Base-by-base conservation (phyloP, 768 basidiomycete species). In the Solioccasus polychromus region DNA sequence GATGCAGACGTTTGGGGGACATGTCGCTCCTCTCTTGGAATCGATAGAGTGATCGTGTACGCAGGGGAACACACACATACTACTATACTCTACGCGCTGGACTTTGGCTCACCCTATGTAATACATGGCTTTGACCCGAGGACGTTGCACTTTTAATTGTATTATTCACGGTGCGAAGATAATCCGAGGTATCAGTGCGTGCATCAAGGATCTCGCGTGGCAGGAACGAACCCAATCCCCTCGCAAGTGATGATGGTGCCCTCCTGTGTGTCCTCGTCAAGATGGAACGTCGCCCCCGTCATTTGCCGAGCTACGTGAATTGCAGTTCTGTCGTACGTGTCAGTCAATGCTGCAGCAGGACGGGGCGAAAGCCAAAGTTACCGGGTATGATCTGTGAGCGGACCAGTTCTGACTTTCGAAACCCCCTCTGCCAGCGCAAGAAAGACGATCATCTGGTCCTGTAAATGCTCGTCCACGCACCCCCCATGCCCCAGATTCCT, bases 21-120 rank as follows among this genome's bases (percentile, higher is more conserved):
- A 92, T 92, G 90, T 77, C 84, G 0, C 70, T 90, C 20, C 73
- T 92, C 17, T 91, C 89, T 23, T 92, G 90, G 88, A 91, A 91
- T 55, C 79, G 80, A 58, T 71, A 66, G 53, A 51, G n/a, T n/a
- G n/a, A n/a, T n/a, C 42, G 12, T 39, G 26, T 32, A 34, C 15
- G 35, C 40, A 44, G 12, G 29, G 45, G 29, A 12, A 30, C 28
- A 41, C 15, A 26, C 34, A 19, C 36, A n/a, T n/a, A n/a, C n/a
- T n/a, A n/a, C n/a, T n/a, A n/a, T 63, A 61, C 39, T 41, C 39
- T 61, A 63, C 45, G 15, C 46, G 56, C 28, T 35, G 36, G 52
- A 66, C 39, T 39, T 23, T 43, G 18, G 32, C 26, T 47, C 32
- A 39, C 45, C 42, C 44, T 39, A 32, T 55, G 60, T 65, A 58